Conservation (phyloP, 371 early-diverging fungal genomes). For the Gilbertella persicaria region DNA sequence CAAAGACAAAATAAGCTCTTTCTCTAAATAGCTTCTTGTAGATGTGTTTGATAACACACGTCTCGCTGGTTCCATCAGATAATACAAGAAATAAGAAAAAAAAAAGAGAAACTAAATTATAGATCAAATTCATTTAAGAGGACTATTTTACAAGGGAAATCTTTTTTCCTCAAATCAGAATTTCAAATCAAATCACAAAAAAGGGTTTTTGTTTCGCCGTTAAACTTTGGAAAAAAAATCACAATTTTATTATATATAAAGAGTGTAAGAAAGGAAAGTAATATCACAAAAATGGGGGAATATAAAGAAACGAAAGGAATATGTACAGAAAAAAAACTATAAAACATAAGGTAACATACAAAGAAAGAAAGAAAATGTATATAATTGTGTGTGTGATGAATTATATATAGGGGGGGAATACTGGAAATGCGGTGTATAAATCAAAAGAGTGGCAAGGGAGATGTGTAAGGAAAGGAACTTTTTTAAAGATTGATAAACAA, state of each 20-base stretch:
- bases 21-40: constrained; percentile 22
- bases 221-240: background rate
- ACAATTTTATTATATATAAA: too few relatives aligned
- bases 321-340: constrained; percentile 2
- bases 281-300: background rate
- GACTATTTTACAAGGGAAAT: too few relatives aligned
- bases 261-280: constrained; percentile 1
- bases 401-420: background rate
- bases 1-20: constrained; percentile 22
- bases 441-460: constrained; percentile 5
- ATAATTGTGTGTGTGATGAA: constrained; percentile 2
- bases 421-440: constrained; percentile 6
- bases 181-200: too few relatives aligned
- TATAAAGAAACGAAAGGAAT: background rate
- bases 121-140: background rate
- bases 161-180: too few relatives aligned
- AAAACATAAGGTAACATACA: constrained; percentile 3
- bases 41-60: constrained; percentile 18
- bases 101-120: background rate
- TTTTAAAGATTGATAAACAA: constrained; percentile 39
- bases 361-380: background rate
- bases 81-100: background rate
- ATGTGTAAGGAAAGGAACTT: background rate
- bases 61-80: constrained; percentile 17
- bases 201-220: background rate